These are phyloP conservation scores for Epichloe elymi DNA, from an alignment of 2,329 filamentous ascomycete genomes.

Conservation along the genomic window DNA sequence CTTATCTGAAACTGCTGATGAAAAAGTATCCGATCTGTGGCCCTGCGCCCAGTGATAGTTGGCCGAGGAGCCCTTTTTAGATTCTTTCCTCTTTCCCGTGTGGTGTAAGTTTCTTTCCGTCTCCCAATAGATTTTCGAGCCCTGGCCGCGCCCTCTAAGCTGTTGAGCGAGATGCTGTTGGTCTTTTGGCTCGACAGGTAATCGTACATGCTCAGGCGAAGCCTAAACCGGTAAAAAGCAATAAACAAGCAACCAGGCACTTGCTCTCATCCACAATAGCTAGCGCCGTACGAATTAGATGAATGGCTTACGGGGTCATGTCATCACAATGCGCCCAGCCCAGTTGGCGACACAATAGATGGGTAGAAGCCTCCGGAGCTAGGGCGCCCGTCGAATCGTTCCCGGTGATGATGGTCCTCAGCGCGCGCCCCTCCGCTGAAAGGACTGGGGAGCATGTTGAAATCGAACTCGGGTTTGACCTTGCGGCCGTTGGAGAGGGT, in stretches of 20 bases:
- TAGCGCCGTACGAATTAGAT: not conserved
- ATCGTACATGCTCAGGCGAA: not conserved
- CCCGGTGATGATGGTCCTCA: conserved; percentile 25
- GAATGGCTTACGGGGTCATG: conserved; percentile 11
- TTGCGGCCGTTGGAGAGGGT: conserved; percentile 19
- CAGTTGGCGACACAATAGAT: conserved; percentile 32
- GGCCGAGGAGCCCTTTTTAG: not conserved
- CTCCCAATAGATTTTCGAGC: not conserved
- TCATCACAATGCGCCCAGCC: conserved; percentile 25
- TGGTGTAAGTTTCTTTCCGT: not conserved
- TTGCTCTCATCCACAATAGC: not conserved
- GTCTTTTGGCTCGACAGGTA: not conserved
- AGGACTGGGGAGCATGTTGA: conserved; percentile 30
- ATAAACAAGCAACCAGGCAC: not conserved
- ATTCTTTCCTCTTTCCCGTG: not conserved
- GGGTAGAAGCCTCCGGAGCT: conserved; percentile 42
- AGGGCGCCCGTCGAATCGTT: conserved; percentile 39
- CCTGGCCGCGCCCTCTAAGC: not conserved
- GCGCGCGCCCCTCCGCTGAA: conserved; percentile 21
- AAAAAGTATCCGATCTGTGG: not conserved
- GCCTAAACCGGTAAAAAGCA: not conserved
- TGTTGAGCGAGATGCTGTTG: not conserved
- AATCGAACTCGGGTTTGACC: conserved; percentile 37
- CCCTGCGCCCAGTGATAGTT: not conserved
- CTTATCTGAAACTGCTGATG: not conserved